A percentile compares a stretch with the other conserved stretches of the same genome.
Conservation (phyloP, 2,329 filamentous ascomycete species). For the Hymenoscyphus salicellus region DNA sequence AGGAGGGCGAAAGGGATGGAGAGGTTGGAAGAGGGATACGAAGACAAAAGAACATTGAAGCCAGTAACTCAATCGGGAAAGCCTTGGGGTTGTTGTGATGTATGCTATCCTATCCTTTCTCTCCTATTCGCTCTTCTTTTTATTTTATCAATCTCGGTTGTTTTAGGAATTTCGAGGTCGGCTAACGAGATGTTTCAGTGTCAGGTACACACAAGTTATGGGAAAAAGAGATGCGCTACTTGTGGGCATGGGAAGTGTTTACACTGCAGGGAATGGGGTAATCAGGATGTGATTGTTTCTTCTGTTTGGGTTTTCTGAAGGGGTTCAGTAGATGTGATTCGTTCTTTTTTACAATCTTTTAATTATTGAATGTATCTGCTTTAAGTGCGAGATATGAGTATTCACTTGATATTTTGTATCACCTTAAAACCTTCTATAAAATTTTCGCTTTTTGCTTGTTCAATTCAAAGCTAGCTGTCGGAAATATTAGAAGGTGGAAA, state of each 20-base stretch:
- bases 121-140: background rate
- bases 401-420: background rate
- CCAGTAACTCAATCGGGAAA: background rate
- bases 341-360: background rate
- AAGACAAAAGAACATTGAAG: background rate
- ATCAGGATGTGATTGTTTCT: background rate
- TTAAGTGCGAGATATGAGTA: background rate
- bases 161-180: background rate
- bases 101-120: background rate
- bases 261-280: background rate
- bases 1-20: background rate
- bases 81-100: constrained; percentile 6
- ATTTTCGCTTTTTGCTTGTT: background rate
- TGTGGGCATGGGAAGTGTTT: constrained; percentile 4
- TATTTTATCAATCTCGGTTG: background rate
- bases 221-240: background rate
- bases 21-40: background rate
- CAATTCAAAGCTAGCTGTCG: background rate
- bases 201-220: background rate
- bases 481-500: background rate
- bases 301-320: constrained; percentile 1
- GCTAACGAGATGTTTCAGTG: background rate
- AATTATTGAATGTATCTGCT: background rate
- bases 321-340: background rate
- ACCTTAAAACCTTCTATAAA: background rate